Evolutionary conservation across 805 yeast genomes (phyloP).

Genomic region (Nakazawaea ambrosiae): DNA sequence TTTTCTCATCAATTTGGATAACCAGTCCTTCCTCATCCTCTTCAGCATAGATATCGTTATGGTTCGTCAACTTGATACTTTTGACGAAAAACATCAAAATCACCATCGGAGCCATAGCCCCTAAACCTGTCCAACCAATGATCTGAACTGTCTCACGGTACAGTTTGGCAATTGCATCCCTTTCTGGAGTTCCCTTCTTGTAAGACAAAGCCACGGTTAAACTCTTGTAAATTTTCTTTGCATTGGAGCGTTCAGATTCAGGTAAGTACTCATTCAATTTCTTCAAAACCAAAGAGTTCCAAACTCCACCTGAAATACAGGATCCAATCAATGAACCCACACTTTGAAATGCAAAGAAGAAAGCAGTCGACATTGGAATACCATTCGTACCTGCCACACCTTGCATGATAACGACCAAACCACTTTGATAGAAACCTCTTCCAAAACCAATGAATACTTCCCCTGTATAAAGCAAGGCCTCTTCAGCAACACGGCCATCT

Average conservation of each 20-base stretch:
- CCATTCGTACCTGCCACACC: constrained; percentile 22
- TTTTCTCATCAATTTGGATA: background rate
- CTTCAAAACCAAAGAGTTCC: constrained; percentile 18
- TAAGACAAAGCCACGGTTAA: constrained; percentile 19
- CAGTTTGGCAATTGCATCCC: constrained; percentile 23
- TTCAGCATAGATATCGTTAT: constrained; percentile 7
- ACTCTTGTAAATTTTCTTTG: constrained; percentile 19
- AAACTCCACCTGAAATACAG: constrained; percentile 22
- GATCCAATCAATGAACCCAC: constrained; percentile 24
- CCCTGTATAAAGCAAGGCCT: constrained; percentile 14
- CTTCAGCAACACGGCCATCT: constrained; percentile 13
- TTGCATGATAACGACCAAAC: constrained; percentile 21
- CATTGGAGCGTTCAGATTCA: constrained; percentile 13
- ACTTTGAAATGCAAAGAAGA: constrained; percentile 21
- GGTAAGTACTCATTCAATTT: constrained; percentile 15
- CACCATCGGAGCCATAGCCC: constrained; percentile 21
- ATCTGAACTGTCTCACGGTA: constrained; percentile 25
- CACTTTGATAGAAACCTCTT: constrained; percentile 19
- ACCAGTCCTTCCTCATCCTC: background rate
- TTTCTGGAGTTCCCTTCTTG: constrained; percentile 19
- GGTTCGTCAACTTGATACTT: constrained; percentile 5
- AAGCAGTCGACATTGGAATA: constrained; percentile 24
- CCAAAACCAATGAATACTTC: constrained; percentile 23
- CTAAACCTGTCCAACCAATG: constrained; percentile 23
- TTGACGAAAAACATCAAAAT: constrained; percentile 21